Evolutionary conservation across 2,329 filamentous ascomycete genomes (phyloP).

Genomic region (Verticillium nonalfalfae): DNA sequence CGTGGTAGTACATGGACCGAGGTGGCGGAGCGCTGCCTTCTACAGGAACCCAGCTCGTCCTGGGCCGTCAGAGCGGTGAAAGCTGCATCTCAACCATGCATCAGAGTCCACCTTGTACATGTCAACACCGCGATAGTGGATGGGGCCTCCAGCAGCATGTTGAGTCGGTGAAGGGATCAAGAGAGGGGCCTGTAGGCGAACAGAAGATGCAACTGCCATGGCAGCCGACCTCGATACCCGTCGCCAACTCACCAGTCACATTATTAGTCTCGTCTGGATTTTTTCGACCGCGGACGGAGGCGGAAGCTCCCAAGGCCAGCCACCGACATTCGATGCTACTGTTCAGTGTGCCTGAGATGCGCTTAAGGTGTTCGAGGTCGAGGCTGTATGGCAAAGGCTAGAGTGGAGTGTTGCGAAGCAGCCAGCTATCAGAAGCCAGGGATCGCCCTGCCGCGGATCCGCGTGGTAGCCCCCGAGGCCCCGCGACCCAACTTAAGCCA

Average conservation of each 20-base stretch:
- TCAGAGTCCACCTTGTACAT: background rate
- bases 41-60: background rate
- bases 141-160: background rate
- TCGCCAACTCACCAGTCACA: background rate
- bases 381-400: background rate
- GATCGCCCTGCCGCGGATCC: background rate
- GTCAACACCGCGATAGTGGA: background rate
- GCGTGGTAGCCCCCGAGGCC: background rate
- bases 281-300: background rate
- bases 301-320: background rate
- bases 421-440: background rate
- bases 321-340: background rate
- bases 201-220: background rate
- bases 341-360: background rate
- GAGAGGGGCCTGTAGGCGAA: background rate
- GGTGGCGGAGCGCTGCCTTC: background rate
- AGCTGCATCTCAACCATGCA: background rate
- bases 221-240: background rate
- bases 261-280: background rate
- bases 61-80: background rate
- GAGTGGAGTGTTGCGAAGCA: background rate
- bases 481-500: background rate
- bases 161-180: background rate
- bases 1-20: background rate
- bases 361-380: background rate